Percentiles rank a stretch among this genome's conserved stretches.
phyloP scores from a whole-genome alignment of 1,139 yeast genomes.

The Blastobotrys serpentis region DNA sequence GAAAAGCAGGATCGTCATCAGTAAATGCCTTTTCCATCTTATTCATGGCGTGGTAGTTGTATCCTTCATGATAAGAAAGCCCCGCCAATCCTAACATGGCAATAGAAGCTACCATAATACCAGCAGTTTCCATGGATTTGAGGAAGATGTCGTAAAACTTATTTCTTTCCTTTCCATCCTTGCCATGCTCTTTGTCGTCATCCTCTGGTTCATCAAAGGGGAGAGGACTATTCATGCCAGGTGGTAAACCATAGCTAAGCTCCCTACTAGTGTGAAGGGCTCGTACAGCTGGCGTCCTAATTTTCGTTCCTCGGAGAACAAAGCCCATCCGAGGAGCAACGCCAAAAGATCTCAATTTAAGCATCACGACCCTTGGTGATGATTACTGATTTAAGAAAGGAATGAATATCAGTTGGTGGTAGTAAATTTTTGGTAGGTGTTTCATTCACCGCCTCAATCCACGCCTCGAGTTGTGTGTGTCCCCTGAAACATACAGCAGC shows the following conservation, averaged over 20 bases:
- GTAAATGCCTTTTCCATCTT: constrained; percentile 71
- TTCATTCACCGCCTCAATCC: neutral
- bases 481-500: neutral
- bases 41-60: constrained; percentile 56
- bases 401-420: neutral
- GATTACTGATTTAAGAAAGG: no score
- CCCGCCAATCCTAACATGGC: constrained; percentile 74
- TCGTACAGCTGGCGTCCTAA: no score
- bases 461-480: neutral
- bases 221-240: constrained; percentile 7
- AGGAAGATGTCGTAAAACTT: constrained; percentile 36
- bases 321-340: neutral
- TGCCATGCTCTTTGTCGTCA: constrained; percentile 1
- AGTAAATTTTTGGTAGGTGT: neutral
- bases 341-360: neutral
- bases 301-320: neutral
- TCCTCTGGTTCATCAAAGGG: constrained; percentile 12
- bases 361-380: no score
- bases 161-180: constrained; percentile 5
- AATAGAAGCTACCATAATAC: constrained; percentile 73
- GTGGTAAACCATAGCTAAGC: neutral
- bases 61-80: constrained; percentile 60
- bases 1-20: constrained; percentile 65
- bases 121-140: constrained; percentile 69
- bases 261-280: neutral